Evolutionary conservation across 768 basidiomycete species (phyloP), one percentile per base, ranked within the genome.

Genomic region (Hydnomerulius pinastri): DNA sequence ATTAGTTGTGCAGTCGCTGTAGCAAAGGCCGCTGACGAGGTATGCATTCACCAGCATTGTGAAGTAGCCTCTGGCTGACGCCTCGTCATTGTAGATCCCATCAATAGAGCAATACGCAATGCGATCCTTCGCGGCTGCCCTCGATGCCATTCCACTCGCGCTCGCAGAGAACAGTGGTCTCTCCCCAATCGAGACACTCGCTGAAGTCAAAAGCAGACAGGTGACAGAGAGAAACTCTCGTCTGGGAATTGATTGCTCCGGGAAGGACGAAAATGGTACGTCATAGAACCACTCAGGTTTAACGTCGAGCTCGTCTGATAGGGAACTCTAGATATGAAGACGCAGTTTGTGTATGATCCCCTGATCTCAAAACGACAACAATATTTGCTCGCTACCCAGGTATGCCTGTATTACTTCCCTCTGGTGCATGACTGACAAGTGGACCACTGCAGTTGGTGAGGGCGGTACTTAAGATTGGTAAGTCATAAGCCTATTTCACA

Each of bases 21-120:
- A 2, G 77, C 88, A 50, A 90, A 93, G 66, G 93, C 92, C 36
- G 97, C 97, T 7, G 97, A 99, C 69, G 87, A 97, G 73, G 92
- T 90, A 40, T 17, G 73, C 60, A 13, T 12, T 37, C 29, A 28
- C 51, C 37, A 35, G 17, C 43, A n/a, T 33, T 20, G 29, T 9
- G 2, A 6, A n/a, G 7, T 13, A 35, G 10, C 8, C 32, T 21
- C n/a, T 43, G 48, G 47, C 35, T 57, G 30, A 46, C 36, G 18
- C 39, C 29, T 41, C 15, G 37, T 21, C 12, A 23, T 46, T 27
- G 13, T 49, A 94, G 91, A 96, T 97, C 57, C 87, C 97, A 1
- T 81, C 92, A 24, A 98, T 99, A 62, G 97, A 99, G 72, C 97
- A 99, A 76, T 99, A 99, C 64, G 97, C 97, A 3, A 98, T 99